Conservation (phyloP, 371 early-diverging fungal genomes). For the Apophysomyces sp. region DNA sequence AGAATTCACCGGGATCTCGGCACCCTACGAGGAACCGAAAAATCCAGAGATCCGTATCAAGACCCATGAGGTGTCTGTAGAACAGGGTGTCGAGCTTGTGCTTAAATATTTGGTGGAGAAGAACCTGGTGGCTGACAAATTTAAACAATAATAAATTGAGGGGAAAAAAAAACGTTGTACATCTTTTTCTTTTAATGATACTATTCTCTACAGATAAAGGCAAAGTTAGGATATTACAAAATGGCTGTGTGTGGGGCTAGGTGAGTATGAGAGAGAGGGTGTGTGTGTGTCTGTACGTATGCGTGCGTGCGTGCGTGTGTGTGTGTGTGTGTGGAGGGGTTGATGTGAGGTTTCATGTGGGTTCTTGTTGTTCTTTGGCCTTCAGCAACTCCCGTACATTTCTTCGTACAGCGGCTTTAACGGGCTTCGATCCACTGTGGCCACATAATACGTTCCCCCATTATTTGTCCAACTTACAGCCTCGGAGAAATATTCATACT, state of each 20-base stretch:
- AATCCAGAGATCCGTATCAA: slow-evolving; percentile 84
- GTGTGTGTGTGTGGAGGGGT: not conserved
- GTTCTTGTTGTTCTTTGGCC: not conserved
- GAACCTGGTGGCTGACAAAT: slow-evolving; percentile 13
- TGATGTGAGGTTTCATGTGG: not conserved
- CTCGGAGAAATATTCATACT: slow-evolving; percentile 78
- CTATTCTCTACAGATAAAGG: not conserved
- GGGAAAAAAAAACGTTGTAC: not conserved
- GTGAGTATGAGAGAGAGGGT: not conserved
- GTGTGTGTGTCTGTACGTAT: not conserved
- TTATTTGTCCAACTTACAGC: slow-evolving; percentile 93
- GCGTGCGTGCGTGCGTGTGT: not conserved
- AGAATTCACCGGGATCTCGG: slow-evolving; percentile 92
- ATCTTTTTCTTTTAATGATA: not conserved
- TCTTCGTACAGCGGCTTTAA: slow-evolving; percentile 61
- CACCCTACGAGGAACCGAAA: slow-evolving; percentile 89
- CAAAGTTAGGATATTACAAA: not conserved
- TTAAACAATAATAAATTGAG: not conserved
- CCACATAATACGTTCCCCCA: slow-evolving; percentile 84
- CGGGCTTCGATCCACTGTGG: slow-evolving; percentile 77
- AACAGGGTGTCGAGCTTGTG: slow-evolving; percentile 59
- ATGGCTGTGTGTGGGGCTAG: not conserved
- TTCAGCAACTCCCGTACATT: slow-evolving; percentile 21
- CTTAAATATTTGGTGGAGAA: slow-evolving; percentile 39
- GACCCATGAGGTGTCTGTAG: slow-evolving; percentile 74